Base-by-base conservation (phyloP, 2,329 filamentous ascomycete genomes). In the Diaporthe vaccinii region DNA sequence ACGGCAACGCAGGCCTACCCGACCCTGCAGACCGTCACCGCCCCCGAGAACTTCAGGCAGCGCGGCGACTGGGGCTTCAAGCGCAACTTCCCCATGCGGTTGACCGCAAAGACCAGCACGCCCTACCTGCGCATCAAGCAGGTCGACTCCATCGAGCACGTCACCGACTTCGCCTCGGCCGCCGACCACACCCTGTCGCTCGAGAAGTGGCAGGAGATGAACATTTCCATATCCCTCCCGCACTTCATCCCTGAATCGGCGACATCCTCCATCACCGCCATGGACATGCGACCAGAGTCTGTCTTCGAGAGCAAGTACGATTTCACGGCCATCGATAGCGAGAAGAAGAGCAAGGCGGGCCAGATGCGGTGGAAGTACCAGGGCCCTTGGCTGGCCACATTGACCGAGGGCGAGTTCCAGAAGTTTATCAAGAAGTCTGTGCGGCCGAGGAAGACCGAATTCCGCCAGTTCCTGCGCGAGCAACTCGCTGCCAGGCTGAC, bases 41-140 rank as follows among this genome's bases (percentile, higher is more conserved):
- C 95, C 0, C 93, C 95, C 8, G 86, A 89, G 59, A 89, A 91
- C 25, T 96, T 95, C 10, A 89, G 95, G 34, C 86, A 88, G 55
- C 91, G 91, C 81, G 96, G 96, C 49, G 96, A 98, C 81, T 98
- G 96, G 96, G 96, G 96, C 20, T 87, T 98, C 80, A 98, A 98
- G 86, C 89, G 96, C 73, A 89, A 95, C 1, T 87, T 98, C 8
- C 96, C 96, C 1, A 85, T 93, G 12, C 93, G 93, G 82, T 92
- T 93, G 4, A 96, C 95, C 7, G 90, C 91, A 28, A 91, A 91
- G 72, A 92, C 91, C 9, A 91, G 92, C 9, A 92, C 92, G n/a
- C 94, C 95, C 14, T 87, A 94, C 68, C 90, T 98, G 72, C 91
- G 94, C 78, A 86, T 98, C 79, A 92, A 91, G 80, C 90, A 93